Evolutionary conservation across 768 basidiomycete genomes (phyloP), one percentile per base, ranked within the genome.

Genomic region (Roridomyces roridus): DNA sequence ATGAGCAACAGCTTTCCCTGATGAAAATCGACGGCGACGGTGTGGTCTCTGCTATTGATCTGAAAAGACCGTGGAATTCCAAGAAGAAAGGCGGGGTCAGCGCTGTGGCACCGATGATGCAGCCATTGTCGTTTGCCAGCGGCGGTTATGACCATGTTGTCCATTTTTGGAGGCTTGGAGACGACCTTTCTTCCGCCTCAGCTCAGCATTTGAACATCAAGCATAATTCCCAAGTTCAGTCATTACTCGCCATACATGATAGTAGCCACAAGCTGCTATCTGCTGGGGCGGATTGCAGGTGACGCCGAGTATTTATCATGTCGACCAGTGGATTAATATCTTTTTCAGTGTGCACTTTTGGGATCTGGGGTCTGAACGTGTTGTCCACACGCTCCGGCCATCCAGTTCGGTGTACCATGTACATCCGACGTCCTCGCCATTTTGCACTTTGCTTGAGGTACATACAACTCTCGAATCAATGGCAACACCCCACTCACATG

Each of bases 141-240:
- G 83, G 81, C 23, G 81, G 82, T 6, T 74, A 80, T 43, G 80
- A 83, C 64, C 81, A 81, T 50, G 50, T 61, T 34, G 72, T 84
- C 17, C 80, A 81, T 52, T 63, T 82, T 6, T 83, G 83, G 83
- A 68, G 73, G 15, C 50, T 81, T 26, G 61, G 72, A 6, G 63
- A 67, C 5, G 73, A 74, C 58, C 46, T 73, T 35, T 66, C 72
- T 23, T 55, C 69, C 26, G 71, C 74, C 23, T 66, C 71, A 2
- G 63, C 71, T 0, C 59, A 59, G 6, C 65, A 68, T 28, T 59
- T 81, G 26, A 60, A 68, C 20, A 77, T 83, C 55, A 78, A 69
- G 51, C 83, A 83, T 60, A 69, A 62, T 23, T 76, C 80, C 5
- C 49, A 66, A 42, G 59, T 85, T 14, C 76, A 83, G 43, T 76